Evolutionary conservation across 2,329 filamentous ascomycete species (phyloP), one percentile per base, ranked within the genome.

Genomic region (Magnaporthiopsis incrustans): DNA sequence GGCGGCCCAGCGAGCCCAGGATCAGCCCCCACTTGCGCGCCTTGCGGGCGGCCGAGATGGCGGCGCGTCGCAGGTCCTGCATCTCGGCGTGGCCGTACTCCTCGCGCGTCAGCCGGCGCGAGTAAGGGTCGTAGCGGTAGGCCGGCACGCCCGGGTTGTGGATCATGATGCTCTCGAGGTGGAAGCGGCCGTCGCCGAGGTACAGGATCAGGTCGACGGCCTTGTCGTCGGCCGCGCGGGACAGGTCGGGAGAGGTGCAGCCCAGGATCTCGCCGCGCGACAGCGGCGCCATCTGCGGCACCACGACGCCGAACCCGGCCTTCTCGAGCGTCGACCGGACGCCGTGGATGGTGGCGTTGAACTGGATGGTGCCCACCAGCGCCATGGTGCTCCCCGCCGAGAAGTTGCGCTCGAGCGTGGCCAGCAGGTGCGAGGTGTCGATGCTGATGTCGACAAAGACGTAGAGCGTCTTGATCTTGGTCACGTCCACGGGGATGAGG

Each of bases 391-490:
- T 96, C 2, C 91, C 90, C 0, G 88, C 78, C 1, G 87, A 82
- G 74, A 98, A 97, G 73, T 97, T 99, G 67, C 92, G 88, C 73
- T 92, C 89, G 60, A 99, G 82, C 0, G 93, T 95, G 11, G 90
- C 89, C 62, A 97, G 78, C 22, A 99, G 83, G 75, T 99, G 95
- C 15, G 86, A 80, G 0, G 91, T 91, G 76, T 99, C 95, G 74
- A 99, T 98, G 76, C 89, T 91, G 72, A 99, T 99, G 75, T 97
- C 93, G 64, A 99, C 95, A 74, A 99, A 99, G 69, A 99, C 92
- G 76, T 99, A 99, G 0, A 99, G 83, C 0, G 94, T 98, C 75
- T 96, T 95, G 73, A 99, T 98, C 76, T 92, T 91, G 65, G 95
- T 99, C 18, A 98, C 91, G 69, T 96, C 94, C 14, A 98, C 92